These are phyloP conservation scores for Penicillium bovifimosum DNA, from an alignment of 495 filamentous ascomycete genomes.

Conservation along the genomic window DNA sequence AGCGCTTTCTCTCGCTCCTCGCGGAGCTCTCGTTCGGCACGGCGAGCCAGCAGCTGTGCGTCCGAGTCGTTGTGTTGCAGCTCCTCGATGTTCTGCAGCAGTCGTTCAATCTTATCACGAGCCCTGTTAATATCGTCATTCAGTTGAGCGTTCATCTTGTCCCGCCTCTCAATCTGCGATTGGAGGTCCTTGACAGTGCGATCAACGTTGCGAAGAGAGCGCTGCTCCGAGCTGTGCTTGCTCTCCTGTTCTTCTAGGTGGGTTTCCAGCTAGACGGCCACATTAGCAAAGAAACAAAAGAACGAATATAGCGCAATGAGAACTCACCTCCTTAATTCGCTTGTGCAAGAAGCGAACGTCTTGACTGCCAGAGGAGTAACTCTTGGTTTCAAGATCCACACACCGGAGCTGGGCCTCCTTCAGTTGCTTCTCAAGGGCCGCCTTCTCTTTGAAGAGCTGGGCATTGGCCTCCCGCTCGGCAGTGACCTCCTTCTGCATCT, in stretches of 20 bases:
- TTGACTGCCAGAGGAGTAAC: slow-evolving; percentile 86
- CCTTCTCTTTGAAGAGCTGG: slow-evolving; percentile 87
- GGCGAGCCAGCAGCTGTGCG: slow-evolving; percentile 70
- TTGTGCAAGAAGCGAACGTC: slow-evolving; percentile 94
- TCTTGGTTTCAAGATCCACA: slow-evolving; percentile 94
- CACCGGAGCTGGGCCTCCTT: slow-evolving; percentile 88
- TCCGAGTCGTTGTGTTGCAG: slow-evolving; percentile 79
- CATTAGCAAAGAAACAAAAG: slow-evolving; percentile 12
- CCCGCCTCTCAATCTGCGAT: slow-evolving; percentile 84
- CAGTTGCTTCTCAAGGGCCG: slow-evolving; percentile 77
- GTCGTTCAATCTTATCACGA: slow-evolving; percentile 83
- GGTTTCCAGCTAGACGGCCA: slow-evolving; percentile 68
- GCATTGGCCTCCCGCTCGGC: slow-evolving; percentile 79
- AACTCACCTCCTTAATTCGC: slow-evolving; percentile 86
- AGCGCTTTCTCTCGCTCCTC: slow-evolving; percentile 83
- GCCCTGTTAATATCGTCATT: slow-evolving; percentile 74
- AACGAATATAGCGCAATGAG: not conserved
- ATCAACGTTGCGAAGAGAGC: slow-evolving; percentile 87
- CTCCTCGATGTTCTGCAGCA: slow-evolving; percentile 87
- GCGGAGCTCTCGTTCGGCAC: slow-evolving; percentile 82
- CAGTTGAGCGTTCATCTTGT: slow-evolving; percentile 75
- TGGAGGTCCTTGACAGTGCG: slow-evolving; percentile 92
- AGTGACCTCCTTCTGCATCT: slow-evolving; percentile 94
- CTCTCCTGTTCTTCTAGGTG: slow-evolving; percentile 81
- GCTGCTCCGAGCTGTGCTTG: slow-evolving; percentile 69